Evolutionary conservation across 2,329 filamentous ascomycete genomes (phyloP).

Genomic region (Xylaria sp.): DNA sequence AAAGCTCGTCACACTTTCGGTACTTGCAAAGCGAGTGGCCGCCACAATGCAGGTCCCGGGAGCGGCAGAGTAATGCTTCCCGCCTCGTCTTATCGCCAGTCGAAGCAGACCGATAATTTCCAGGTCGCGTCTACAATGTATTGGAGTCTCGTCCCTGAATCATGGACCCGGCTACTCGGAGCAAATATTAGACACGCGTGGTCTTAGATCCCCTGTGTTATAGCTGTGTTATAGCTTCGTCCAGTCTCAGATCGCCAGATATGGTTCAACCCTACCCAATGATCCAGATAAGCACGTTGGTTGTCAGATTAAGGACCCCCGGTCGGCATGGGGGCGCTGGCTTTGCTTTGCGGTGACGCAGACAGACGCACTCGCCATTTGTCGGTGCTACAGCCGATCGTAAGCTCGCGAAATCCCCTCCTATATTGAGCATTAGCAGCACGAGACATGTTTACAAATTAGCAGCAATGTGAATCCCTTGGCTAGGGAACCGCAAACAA

Average conservation of each 20-base stretch:
- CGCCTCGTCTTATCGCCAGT: slow-evolving; percentile 25
- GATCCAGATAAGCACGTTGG: neutral
- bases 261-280: slow-evolving; percentile 3
- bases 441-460: slow-evolving; percentile 8
- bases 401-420: neutral
- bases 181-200: slow-evolving; percentile 10
- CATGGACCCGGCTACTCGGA: slow-evolving; percentile 22
- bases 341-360: slow-evolving; percentile 9
- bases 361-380: neutral
- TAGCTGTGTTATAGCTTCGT: slow-evolving; percentile 7
- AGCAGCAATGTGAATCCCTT: slow-evolving; percentile 7
- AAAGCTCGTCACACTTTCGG: slow-evolving; percentile 31
- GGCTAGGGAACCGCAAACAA: slow-evolving; percentile 15
- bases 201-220: slow-evolving; percentile 1
- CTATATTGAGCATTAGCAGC: slow-evolving; percentile 5
- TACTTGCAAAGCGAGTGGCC: slow-evolving; percentile 34
- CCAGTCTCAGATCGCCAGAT: slow-evolving; percentile 2
- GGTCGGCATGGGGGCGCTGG: slow-evolving; percentile 9
- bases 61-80: slow-evolving; percentile 21
- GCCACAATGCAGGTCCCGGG: slow-evolving; percentile 41
- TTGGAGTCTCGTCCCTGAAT: slow-evolving; percentile 21
- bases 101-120: neutral
- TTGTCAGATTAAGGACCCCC: slow-evolving; percentile 7
- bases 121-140: slow-evolving; percentile 9
- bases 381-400: slow-evolving; percentile 1